phyloP scores from a whole-genome alignment of 2,329 filamentous ascomycete genomes.

The Aureobasidium sp. region DNA sequence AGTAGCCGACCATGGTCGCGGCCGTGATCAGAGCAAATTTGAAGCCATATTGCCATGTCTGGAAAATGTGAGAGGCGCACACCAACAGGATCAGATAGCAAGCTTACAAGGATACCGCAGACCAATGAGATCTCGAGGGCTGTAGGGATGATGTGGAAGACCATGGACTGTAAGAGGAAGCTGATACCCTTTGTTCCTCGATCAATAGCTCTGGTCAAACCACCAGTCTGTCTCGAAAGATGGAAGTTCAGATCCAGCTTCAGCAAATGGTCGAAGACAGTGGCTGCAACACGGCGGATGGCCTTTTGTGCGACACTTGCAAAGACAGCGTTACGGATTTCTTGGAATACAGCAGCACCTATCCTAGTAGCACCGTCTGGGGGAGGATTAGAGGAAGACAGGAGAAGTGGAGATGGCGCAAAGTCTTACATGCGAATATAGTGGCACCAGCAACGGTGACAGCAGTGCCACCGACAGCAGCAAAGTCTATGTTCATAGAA shows the following conservation, averaged over 20 bases:
- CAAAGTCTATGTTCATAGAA: slow-evolving; percentile 92
- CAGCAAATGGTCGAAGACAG: slow-evolving; percentile 86
- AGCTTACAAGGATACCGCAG: slow-evolving; percentile 70
- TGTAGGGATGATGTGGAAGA: slow-evolving; percentile 95
- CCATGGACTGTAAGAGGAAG: slow-evolving; percentile 94
- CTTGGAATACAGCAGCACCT: slow-evolving; percentile 81
- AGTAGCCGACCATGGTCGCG: slow-evolving; percentile 85
- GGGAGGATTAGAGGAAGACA: not conserved
- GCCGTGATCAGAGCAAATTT: slow-evolving; percentile 88
- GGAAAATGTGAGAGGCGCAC: not conserved
- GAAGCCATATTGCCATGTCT: slow-evolving; percentile 87
- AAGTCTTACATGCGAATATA: slow-evolving; percentile 67
- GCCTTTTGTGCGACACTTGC: slow-evolving; percentile 96
- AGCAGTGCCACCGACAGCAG: slow-evolving; percentile 77
- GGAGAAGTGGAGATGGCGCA: not conserved
- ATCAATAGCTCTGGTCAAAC: slow-evolving; percentile 87
- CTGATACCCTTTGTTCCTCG: slow-evolving; percentile 97
- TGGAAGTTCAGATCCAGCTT: slow-evolving; percentile 90
- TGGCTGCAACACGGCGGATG: slow-evolving; percentile 80
- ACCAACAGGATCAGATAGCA: not conserved
- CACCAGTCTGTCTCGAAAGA: slow-evolving; percentile 86
- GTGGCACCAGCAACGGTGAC: slow-evolving; percentile 83
- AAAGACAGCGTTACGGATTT: slow-evolving; percentile 91
- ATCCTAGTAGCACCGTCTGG: slow-evolving; percentile 76
- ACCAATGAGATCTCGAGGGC: slow-evolving; percentile 91